Evolutionary conservation across 352 stramenopile species (phyloP).

Genomic region (Blastocystis sp.): DNA sequence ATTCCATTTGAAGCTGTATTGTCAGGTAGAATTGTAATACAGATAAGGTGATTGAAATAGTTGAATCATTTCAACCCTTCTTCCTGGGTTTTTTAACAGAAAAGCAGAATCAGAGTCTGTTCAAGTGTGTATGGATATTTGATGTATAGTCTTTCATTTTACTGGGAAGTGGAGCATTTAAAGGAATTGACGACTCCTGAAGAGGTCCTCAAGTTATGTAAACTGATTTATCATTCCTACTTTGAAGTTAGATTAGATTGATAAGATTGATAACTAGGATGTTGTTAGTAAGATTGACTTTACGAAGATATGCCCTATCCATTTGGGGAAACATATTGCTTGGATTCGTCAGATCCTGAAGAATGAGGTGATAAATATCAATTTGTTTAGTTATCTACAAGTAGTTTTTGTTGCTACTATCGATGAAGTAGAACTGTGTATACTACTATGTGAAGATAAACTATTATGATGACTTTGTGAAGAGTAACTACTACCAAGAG

Average conservation of each 20-base stretch:
- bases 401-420: not conserved
- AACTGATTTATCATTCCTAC: not conserved
- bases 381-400: conserved; percentile 59
- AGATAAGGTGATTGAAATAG: not conserved
- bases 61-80: conserved; percentile 48
- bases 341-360: conserved; percentile 7
- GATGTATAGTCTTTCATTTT: conserved; percentile 47
- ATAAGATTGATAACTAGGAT: not conserved
- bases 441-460: not conserved
- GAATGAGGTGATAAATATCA: not conserved
- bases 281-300: not conserved
- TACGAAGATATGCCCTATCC: not conserved
- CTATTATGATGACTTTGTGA: conserved; percentile 16
- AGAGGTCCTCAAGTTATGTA: not conserved
- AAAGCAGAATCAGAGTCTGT: conserved; percentile 59
- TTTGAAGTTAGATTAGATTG: conserved; percentile 6
- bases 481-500: conserved; percentile 29
- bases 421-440: conserved; percentile 2
- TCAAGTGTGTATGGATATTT: not conserved
- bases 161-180: conserved; percentile 23
- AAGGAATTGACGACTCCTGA: not conserved
- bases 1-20: conserved; percentile 38
- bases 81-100: conserved; percentile 30
- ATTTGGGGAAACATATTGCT: conserved; percentile 4
- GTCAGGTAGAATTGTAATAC: not conserved